Percentiles rank a stretch among this genome's conserved stretches.
Conservation (phyloP, 2,329 filamentous ascomycete genomes). For the Trichoderma cornu-damae region DNA sequence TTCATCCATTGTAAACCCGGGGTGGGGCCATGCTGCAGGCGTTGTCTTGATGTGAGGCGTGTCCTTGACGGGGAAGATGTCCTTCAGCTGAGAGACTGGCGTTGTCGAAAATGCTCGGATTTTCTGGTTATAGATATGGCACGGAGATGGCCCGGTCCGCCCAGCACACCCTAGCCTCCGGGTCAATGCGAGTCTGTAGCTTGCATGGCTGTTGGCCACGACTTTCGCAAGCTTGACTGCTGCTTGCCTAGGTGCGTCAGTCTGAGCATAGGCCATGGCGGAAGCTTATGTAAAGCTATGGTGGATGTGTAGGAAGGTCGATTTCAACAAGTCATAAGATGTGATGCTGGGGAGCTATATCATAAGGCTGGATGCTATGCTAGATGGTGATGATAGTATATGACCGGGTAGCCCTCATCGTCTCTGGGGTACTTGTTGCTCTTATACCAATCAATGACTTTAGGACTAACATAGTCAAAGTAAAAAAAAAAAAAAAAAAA, state of each 20-base stretch:
- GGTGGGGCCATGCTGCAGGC: slow-evolving; percentile 63
- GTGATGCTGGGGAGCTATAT: background rate
- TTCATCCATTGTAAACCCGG: slow-evolving; percentile 70
- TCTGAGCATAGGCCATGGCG: background rate
- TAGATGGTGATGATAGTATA: background rate
- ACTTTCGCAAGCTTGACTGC: slow-evolving; percentile 24
- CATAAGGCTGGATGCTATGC: background rate
- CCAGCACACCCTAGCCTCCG: slow-evolving; percentile 20
- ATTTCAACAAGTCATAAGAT: background rate
- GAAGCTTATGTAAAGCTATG: background rate
- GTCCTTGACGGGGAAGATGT: slow-evolving; percentile 59
- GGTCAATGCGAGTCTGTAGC: slow-evolving; percentile 8
- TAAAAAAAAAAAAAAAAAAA: background rate
- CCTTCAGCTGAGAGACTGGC: slow-evolving; percentile 41
- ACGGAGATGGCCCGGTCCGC: slow-evolving; percentile 13
- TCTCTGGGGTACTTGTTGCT: background rate
- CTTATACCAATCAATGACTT: background rate
- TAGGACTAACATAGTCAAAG: background rate
- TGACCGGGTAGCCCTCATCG: background rate
- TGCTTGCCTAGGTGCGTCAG: slow-evolving; percentile 24
- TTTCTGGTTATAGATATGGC: slow-evolving; percentile 10
- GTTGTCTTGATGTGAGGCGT: slow-evolving; percentile 58
- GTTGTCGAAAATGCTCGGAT: slow-evolving; percentile 48
- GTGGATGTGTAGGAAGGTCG: background rate
- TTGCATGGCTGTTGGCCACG: slow-evolving; percentile 10